Base-by-base conservation (phyloP, 305 asterid species). In the Lippia alba region DNA sequence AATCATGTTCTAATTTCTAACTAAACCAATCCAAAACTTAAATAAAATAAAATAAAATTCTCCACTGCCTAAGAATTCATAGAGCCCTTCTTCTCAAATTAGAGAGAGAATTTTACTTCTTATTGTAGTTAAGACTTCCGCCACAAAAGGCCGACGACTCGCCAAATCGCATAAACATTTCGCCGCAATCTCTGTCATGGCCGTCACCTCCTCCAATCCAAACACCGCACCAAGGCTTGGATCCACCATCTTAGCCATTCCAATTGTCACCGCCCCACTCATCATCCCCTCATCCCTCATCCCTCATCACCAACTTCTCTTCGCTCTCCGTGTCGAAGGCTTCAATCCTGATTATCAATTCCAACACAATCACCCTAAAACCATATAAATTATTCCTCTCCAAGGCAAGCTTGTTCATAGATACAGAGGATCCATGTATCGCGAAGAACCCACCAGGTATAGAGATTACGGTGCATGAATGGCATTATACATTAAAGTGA, bases 341-440 rank as follows among this genome's bases (percentile, higher is more conserved):
- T 68, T 86, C 88, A 15, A 78, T 56, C 55, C 96, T 95, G 0
- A 92, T 86, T 8, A 88, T 78, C 55, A 90, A 80, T 62, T 90
- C 95, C 79, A 87, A 59, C 10, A 88, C 20, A 8, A 86, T 56
- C 5, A 86, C 85, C 12, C 95, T 95, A 4, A 80, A 90, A 69
- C 92, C 82, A 62, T 84, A 90, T 0, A 87, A 69, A 5, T 87
- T 94, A 10, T 90, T 90, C 78, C 82, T 83, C 44, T 84, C 83
- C 8, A 94, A 84, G 8, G 85, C 84, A 12, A 87, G 74, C 55
- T 92, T 0, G 91, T 86, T 59, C 84, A 66, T 32, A 90, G 72
- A 32, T 87, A 90, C 60, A 82, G 85, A 32, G 92, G 96, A 72
- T 90, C 95, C 12, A 85, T 76, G 74, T 90, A 90, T 0, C 96